Conservation (phyloP, 257 asterid species). For the Parsonsia alboflavescens region DNA sequence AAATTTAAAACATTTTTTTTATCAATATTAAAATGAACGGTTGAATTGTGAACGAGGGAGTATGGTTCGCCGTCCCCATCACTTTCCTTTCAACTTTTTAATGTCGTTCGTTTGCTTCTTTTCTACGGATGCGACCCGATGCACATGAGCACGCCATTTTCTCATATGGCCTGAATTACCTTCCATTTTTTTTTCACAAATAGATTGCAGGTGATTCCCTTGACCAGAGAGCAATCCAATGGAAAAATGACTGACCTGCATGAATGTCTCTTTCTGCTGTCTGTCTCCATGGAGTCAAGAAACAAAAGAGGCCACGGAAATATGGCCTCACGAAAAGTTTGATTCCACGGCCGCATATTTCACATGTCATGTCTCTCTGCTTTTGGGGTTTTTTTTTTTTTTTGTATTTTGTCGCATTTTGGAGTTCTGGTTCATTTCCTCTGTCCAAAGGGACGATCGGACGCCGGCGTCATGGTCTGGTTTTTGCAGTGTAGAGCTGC, state of each 20-base stretch:
- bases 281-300: neutral
- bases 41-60: no score
- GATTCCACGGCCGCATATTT: neutral
- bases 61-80: neutral
- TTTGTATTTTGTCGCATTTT: neutral
- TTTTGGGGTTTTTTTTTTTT: no score
- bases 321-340: constrained; percentile 1
- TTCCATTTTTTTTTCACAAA: no score
- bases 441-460: neutral
- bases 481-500: no score
- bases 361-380: constrained; percentile 21
- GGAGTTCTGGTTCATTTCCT: neutral
- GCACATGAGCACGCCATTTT: no score
- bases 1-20: no score
- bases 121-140: no score
- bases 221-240: no score
- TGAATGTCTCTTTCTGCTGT: neutral
- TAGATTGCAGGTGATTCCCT: no score
- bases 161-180: no score
- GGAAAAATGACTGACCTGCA: no score
- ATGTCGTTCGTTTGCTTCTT: neutral
- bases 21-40: no score
- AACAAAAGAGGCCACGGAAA: constrained; percentile 15
- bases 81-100: neutral
- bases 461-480: neutral